A percentile compares a stretch with the other conserved stretches of the same genome.
phyloP scores from a whole-genome alignment of 768 basidiomycete genomes.

The Clitopilus hobsonii region DNA sequence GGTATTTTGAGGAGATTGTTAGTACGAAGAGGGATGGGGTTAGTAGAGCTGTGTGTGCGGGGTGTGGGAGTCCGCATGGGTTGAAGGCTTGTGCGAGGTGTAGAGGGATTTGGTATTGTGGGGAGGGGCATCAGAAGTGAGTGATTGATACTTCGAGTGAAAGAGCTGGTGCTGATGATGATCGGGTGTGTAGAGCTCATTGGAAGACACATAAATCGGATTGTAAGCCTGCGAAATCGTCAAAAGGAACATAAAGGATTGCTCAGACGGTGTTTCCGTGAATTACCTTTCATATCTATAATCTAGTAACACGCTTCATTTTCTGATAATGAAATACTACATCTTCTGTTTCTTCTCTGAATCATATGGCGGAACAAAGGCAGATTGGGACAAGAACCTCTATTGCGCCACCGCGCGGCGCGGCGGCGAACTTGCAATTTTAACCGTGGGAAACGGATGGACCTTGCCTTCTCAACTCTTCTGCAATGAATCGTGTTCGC shows the following conservation, averaged over 20 bases:
- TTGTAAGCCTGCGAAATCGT: background rate
- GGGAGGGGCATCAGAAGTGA: background rate
- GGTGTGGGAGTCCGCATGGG: background rate
- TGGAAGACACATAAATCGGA: background rate
- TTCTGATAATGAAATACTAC: no score
- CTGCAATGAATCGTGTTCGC: no score
- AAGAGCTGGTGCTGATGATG: background rate
- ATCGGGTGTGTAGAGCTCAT: background rate
- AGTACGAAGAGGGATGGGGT: conserved; percentile 66
- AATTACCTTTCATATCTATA: no score
- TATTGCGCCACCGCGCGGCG: no score
- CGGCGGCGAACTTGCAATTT: no score
- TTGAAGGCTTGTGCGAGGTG: background rate
- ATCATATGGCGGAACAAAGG: no score
- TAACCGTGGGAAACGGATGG: no score
- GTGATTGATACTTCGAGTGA: background rate
- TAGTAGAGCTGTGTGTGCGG: conserved; percentile 6
- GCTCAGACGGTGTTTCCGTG: conserved; percentile 1
- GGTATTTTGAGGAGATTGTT: conserved; percentile 53
- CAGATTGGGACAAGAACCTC: no score
- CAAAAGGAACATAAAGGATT: background rate
- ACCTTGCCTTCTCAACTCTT: no score
- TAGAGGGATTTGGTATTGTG: background rate
- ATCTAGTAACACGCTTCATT: no score
- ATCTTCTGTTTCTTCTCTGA: background rate